Percentiles rank a stretch among this genome's conserved stretches.
Conservation (phyloP, 164 flowering plant genomes). For the Euptelea pleiosperma region DNA sequence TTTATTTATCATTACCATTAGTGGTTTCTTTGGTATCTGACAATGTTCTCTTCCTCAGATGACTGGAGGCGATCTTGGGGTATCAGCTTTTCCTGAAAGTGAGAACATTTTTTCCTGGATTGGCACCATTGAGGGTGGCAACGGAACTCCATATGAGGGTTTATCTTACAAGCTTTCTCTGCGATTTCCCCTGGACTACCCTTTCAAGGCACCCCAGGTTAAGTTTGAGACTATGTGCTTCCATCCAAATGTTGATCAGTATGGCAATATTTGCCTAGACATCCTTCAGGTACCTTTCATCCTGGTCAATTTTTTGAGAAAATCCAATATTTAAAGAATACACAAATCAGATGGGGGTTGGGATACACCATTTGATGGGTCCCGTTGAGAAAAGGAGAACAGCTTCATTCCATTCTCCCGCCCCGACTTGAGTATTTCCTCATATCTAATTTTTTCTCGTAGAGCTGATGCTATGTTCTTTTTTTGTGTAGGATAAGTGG, state of each 20-base stretch:
- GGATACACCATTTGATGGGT: no score
- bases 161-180: conserved; percentile 64
- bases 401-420: no score
- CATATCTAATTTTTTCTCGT: background rate
- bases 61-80: conserved; percentile 64
- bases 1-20: background rate
- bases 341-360: no score
- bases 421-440: no score
- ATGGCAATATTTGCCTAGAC: conserved; percentile 75
- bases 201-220: conserved; percentile 79
- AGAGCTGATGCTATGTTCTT: background rate
- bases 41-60: conserved; percentile 31
- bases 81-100: conserved; percentile 70
- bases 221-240: conserved; percentile 74
- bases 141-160: conserved; percentile 63
- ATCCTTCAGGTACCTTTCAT: conserved; percentile 87
- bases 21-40: background rate
- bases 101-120: conserved; percentile 71
- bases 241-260: conserved; percentile 79
- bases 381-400: no score
- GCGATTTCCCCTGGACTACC: conserved; percentile 61
- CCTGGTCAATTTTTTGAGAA: no score
- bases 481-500: conserved; percentile 59
- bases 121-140: conserved; percentile 72
- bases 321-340: no score